Conservation (phyloP, 106 monocot genomes). For the Vanilla planifolia region DNA sequence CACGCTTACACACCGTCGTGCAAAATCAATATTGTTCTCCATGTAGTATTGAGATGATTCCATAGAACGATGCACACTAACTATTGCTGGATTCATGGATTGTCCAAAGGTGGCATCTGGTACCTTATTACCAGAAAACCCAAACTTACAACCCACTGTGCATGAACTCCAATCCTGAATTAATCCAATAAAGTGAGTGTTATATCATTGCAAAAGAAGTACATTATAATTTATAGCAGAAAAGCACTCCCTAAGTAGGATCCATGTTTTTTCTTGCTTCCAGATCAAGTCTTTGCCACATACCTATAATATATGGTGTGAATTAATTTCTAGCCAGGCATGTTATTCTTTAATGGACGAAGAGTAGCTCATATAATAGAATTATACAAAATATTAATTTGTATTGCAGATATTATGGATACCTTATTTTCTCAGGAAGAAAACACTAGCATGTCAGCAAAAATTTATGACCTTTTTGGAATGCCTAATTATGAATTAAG, state of each 20-base stretch:
- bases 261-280: too few relatives aligned
- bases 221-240: not conserved
- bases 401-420: too few relatives aligned
- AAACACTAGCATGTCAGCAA: too few relatives aligned
- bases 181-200: not conserved
- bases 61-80: conserved; percentile 68
- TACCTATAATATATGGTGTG: too few relatives aligned
- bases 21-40: conserved; percentile 62
- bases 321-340: too few relatives aligned
- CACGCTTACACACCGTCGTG: conserved; percentile 90
- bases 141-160: conserved; percentile 81
- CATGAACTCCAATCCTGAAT: conserved; percentile 72
- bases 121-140: conserved; percentile 17
- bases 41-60: conserved; percentile 83
- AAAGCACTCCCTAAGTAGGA: not conserved
- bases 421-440: too few relatives aligned
- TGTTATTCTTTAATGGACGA: too few relatives aligned
- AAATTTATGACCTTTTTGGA: too few relatives aligned
- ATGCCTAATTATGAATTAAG: too few relatives aligned
- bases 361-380: too few relatives aligned
- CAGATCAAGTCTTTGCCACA: too few relatives aligned
- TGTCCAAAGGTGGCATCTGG: conserved; percentile 65
- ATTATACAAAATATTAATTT: too few relatives aligned
- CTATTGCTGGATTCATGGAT: conserved; percentile 19
- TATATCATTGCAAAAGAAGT: not conserved